Evolutionary conservation across 2,329 filamentous ascomycete genomes (phyloP).

Genomic region (Neopestalotiopsis sp.): DNA sequence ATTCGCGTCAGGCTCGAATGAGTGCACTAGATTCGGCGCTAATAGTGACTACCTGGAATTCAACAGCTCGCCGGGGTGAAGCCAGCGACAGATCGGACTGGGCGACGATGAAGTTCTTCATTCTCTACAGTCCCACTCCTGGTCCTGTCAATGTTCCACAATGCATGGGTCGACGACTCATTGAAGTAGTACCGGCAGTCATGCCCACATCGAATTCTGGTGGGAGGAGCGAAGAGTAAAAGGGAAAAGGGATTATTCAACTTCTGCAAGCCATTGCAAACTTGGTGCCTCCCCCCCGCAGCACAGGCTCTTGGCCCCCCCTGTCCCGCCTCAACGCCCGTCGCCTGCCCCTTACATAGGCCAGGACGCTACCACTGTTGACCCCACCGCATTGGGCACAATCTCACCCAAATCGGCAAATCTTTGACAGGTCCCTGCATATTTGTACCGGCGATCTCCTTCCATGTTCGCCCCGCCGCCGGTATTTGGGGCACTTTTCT

Average conservation of each 20-base stretch:
- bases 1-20: neutral
- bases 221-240: neutral
- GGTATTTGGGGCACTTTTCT: neutral
- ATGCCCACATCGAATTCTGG: no score
- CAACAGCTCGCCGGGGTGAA: neutral
- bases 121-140: no score
- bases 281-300: no score
- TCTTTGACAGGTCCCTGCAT: slow-evolving; percentile 17
- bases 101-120: no score
- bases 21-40: neutral
- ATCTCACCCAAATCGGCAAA: slow-evolving; percentile 2
- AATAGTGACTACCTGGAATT: neutral
- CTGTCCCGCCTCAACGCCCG: no score
- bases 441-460: slow-evolving; percentile 12
- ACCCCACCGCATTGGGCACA: neutral
- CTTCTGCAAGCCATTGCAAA: no score
- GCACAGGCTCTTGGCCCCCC: no score
- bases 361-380: neutral
- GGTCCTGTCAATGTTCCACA: no score
- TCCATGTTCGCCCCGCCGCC: neutral
- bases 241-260: neutral
- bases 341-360: neutral
- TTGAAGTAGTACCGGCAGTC: no score
- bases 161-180: no score
- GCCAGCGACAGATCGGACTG: neutral